A percentile compares a stretch with the other conserved stretches of the same genome.
phyloP scores from a whole-genome alignment of 257 asterid genomes.

The Capsicum baccatum region DNA sequence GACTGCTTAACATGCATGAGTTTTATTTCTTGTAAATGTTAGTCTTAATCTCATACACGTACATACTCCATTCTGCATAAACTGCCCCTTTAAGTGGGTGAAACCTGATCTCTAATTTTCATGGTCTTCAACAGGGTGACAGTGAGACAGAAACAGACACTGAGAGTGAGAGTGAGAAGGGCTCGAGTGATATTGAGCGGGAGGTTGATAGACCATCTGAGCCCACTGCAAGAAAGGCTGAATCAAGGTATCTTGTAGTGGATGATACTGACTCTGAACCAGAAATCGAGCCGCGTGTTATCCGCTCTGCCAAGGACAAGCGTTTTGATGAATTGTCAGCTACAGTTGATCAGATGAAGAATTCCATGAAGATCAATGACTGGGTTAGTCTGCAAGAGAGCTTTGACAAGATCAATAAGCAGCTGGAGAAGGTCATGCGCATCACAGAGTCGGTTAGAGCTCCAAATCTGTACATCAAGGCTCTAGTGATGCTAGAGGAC shows the following conservation, averaged over 20 bases:
- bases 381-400: conserved; percentile 92
- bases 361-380: conserved; percentile 91
- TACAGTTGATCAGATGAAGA: conserved; percentile 90
- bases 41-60: not conserved
- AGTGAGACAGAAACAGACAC: conserved; percentile 63
- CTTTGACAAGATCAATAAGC: conserved; percentile 93
- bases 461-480: conserved; percentile 79
- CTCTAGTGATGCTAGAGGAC: conserved; percentile 87
- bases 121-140: conserved; percentile 49
- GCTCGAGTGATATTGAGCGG: conserved; percentile 46
- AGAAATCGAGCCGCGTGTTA: conserved; percentile 68
- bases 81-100: not conserved
- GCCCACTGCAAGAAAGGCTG: conserved; percentile 35
- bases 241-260: conserved; percentile 48
- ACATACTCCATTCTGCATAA: not conserved
- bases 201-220: conserved; percentile 49
- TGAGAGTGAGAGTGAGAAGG: conserved; percentile 51
- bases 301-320: conserved; percentile 80
- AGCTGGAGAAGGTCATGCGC: conserved; percentile 85
- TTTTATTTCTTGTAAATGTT: not conserved
- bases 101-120: not conserved
- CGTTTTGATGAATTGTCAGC: conserved; percentile 84
- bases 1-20: not conserved
- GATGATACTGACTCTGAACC: conserved; percentile 70
- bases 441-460: conserved; percentile 64